phyloP scores from a whole-genome alignment of 179 eudicot species.

The Heliamphora pulchella region DNA sequence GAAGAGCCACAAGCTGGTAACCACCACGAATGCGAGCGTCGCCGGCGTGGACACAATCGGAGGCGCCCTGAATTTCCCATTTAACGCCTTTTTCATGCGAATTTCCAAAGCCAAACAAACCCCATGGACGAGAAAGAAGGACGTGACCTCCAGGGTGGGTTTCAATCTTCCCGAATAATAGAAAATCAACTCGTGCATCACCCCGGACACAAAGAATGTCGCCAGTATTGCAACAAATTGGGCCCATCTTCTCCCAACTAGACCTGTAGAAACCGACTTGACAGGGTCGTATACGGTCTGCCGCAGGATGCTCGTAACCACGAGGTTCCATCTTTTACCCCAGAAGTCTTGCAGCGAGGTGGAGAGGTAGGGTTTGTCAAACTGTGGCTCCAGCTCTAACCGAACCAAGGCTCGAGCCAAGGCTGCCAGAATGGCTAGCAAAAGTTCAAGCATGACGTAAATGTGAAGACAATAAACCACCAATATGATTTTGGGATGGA shows the following conservation, averaged over 20 bases:
- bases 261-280: not conserved
- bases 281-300: conserved; percentile 40
- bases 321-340: conserved; percentile 67
- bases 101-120: conserved; percentile 32
- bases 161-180: conserved; percentile 32
- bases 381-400: conserved; percentile 53
- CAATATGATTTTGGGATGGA: conserved; percentile 30
- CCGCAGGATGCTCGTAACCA: conserved; percentile 45
- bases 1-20: conserved; percentile 43
- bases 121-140: conserved; percentile 57
- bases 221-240: conserved; percentile 22
- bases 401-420: conserved; percentile 26
- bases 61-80: conserved; percentile 27
- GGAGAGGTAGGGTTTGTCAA: conserved; percentile 47
- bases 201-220: conserved; percentile 40
- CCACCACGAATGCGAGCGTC: conserved; percentile 29
- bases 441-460: conserved; percentile 40
- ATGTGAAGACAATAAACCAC: conserved; percentile 38
- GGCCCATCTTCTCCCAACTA: conserved; percentile 24
- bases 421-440: conserved; percentile 33
- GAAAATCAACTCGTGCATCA: conserved; percentile 58
- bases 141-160: conserved; percentile 31
- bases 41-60: conserved; percentile 30
- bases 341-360: conserved; percentile 65
- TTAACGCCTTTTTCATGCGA: conserved; percentile 21